A percentile compares a stretch with the other conserved stretches of the same genome.
These are phyloP conservation scores for Talaromyces adpressus DNA, from an alignment of 495 filamentous ascomycete species.

Conservation along the genomic window DNA sequence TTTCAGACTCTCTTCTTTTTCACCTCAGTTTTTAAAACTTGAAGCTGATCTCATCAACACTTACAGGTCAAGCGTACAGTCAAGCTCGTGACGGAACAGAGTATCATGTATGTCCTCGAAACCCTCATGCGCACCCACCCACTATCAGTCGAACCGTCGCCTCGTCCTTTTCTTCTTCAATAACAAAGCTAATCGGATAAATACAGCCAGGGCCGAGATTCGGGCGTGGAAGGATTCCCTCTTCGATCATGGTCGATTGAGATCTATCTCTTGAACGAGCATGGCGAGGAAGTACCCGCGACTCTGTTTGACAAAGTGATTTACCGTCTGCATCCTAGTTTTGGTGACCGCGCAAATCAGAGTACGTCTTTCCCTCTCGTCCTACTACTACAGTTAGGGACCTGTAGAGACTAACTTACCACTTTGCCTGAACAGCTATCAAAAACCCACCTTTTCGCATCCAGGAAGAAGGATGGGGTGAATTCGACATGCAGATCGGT, in stretches of 20 bases:
- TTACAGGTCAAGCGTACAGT: conserved; percentile 74
- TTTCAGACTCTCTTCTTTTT: background rate
- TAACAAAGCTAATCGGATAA: background rate
- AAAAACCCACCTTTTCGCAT: conserved; percentile 82
- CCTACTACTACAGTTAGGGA: background rate
- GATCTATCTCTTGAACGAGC: conserved; percentile 52
- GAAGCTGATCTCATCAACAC: conserved; percentile 1
- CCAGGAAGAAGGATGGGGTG: conserved; percentile 93
- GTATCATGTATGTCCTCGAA: conserved; percentile 62
- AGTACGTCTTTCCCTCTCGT: conserved; percentile 47
- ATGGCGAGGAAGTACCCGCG: conserved; percentile 63
- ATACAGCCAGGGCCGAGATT: conserved; percentile 52
- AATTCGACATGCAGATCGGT: conserved; percentile 92
- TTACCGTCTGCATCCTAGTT: conserved; percentile 91
- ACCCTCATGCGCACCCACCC: background rate
- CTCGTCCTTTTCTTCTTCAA: background rate
- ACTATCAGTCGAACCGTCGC: background rate
- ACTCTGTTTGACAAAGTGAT: conserved; percentile 82
- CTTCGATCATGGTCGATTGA: conserved; percentile 69
- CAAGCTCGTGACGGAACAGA: conserved; percentile 88
- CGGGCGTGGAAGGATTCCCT: conserved; percentile 78
- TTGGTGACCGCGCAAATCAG: conserved; percentile 69
- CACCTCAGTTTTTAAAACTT: background rate
- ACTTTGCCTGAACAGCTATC: conserved; percentile 47
- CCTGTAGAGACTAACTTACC: background rate